Percentiles rank a stretch among this genome's conserved stretches.
Conservation (phyloP, 2,329 filamentous ascomycete genomes). For the Aspergillus sergii region DNA sequence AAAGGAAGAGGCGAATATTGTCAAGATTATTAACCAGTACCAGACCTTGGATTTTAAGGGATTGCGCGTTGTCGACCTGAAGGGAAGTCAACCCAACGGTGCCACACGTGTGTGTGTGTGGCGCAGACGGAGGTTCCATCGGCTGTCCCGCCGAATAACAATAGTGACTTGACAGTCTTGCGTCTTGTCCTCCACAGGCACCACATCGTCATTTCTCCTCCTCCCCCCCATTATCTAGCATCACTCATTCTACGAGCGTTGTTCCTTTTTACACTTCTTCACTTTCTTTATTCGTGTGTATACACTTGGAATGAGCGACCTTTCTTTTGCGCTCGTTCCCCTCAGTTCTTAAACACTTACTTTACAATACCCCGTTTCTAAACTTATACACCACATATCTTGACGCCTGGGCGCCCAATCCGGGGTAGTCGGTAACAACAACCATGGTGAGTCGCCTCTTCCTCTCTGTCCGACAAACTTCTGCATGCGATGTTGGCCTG, state of each 20-base stretch:
- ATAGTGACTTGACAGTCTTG: conserved; percentile 11
- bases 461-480: not conserved
- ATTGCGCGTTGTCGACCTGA: conserved; percentile 19
- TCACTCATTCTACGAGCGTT: conserved; percentile 11
- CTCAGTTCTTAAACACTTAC: conserved; percentile 13
- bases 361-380: conserved; percentile 11
- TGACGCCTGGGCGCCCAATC: conserved; percentile 34
- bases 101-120: conserved; percentile 27
- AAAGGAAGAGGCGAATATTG: not conserved
- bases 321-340: conserved; percentile 20
- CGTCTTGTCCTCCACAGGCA: conserved; percentile 12
- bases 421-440: conserved; percentile 31
- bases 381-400: conserved; percentile 34
- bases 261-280: conserved; percentile 3
- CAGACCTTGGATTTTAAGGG: not conserved
- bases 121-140: conserved; percentile 24
- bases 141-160: conserved; percentile 6
- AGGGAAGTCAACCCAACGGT: conserved; percentile 13
- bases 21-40: not conserved
- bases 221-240: conserved; percentile 8
- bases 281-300: conserved; percentile 4
- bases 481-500: not conserved
- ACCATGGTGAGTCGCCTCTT: conserved; percentile 35
- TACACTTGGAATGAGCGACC: conserved; percentile 21
- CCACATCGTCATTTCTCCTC: conserved; percentile 23